These are phyloP conservation scores for Blastomyces silverae DNA, from an alignment of 2,329 filamentous ascomycete species.

Conservation along the genomic window DNA sequence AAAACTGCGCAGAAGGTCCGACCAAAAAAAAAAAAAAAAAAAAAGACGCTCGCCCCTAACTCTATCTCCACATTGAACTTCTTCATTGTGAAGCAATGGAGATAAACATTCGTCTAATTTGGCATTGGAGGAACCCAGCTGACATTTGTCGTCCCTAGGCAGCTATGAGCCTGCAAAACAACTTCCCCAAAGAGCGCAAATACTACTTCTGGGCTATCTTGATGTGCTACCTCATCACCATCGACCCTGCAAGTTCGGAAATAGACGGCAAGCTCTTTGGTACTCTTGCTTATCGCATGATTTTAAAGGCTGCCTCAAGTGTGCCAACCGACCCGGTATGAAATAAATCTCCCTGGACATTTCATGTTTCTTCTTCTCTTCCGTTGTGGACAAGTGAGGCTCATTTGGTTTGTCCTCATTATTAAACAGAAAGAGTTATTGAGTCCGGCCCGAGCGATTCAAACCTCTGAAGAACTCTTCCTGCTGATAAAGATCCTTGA, in stretches of 20 bases:
- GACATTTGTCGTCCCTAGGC: constrained; percentile 33
- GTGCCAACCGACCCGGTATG: constrained; percentile 42
- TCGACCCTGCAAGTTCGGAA: constrained; percentile 34
- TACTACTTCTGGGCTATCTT: constrained; percentile 48
- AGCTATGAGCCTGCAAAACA: constrained; percentile 45
- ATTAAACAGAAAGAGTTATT: constrained; percentile 36
- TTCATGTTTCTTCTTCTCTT: constrained; percentile 3
- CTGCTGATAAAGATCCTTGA: constrained; percentile 42
- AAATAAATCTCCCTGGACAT: constrained; percentile 11
- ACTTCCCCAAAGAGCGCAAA: constrained; percentile 43
- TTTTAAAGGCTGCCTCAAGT: constrained; percentile 42
- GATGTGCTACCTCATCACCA: constrained; percentile 39
- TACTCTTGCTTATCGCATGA: constrained; percentile 47
- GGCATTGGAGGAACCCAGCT: constrained; percentile 21
- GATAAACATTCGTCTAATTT: not conserved
- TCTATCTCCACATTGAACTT: not conserved
- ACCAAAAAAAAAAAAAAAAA: not conserved
- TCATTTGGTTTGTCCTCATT: constrained; percentile 21
- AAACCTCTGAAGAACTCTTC: constrained; percentile 42
- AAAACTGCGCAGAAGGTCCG: constrained; percentile 46
- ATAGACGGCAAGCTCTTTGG: constrained; percentile 43
- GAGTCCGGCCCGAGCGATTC: constrained; percentile 40
- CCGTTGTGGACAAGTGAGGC: constrained; percentile 16
- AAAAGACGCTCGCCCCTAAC: not conserved
- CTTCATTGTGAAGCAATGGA: not conserved